Percentiles rank a stretch among this genome's conserved stretches.
Conservation (phyloP, 495 filamentous ascomycete genomes). For the Talaromyces adpressus region DNA sequence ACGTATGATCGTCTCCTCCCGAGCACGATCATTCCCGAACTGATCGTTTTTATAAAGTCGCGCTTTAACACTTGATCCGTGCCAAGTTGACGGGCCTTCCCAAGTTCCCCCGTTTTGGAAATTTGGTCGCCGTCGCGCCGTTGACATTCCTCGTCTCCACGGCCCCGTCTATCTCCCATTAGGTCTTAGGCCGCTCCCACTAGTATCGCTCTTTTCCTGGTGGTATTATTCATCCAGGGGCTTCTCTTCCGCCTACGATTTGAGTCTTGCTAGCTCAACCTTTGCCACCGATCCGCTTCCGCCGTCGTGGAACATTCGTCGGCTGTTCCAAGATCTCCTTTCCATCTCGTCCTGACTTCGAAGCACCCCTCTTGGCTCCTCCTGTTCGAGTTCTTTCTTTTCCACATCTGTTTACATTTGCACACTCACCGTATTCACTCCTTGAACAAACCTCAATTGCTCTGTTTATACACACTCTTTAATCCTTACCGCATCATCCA, state of each 20-base stretch:
- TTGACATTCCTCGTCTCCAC: conserved; percentile 35
- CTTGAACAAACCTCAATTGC: background rate
- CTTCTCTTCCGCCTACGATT: conserved; percentile 26
- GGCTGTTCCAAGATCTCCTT: conserved; percentile 27
- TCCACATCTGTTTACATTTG: background rate
- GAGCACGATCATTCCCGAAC: conserved; percentile 1
- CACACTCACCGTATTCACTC: conserved; percentile 5
- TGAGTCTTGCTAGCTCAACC: conserved; percentile 23
- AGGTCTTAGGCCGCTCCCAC: conserved; percentile 16
- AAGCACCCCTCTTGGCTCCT: conserved; percentile 10
- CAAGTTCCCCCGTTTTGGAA: conserved; percentile 6
- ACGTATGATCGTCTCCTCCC: background rate
- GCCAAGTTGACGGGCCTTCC: conserved; percentile 3
- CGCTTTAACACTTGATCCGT: conserved; percentile 7
- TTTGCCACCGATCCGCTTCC: conserved; percentile 30
- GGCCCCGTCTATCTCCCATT: conserved; percentile 24
- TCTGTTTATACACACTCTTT: background rate
- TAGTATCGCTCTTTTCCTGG: background rate
- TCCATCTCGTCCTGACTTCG: conserved; percentile 13
- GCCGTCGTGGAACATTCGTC: conserved; percentile 32
- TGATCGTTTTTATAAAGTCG: conserved; percentile 3
- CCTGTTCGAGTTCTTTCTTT: conserved; percentile 2
- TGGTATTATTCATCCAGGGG: conserved; percentile 28
- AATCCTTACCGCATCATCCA: background rate
- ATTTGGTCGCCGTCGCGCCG: conserved; percentile 21